phyloP scores from a whole-genome alignment of 108 stramenopile species.

The Discostella pseudostelligera region DNA sequence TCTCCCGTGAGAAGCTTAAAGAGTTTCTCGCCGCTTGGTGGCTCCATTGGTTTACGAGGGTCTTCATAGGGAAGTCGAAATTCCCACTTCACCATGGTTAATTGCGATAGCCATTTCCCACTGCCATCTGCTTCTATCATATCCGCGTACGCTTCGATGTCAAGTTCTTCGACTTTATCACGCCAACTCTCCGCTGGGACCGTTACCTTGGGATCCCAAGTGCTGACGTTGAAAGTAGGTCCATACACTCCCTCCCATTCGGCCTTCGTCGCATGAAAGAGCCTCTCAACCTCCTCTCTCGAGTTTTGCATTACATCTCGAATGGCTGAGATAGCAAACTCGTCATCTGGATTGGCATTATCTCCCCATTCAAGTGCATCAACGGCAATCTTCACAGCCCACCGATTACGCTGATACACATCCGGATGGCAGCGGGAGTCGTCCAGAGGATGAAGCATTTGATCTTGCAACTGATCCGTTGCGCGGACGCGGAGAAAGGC shows the following conservation, averaged over 20 bases:
- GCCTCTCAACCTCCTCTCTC: slow-evolving; percentile 65
- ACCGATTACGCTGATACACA: slow-evolving; percentile 77
- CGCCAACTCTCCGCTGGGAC: slow-evolving; percentile 79
- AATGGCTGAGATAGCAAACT: slow-evolving; percentile 68
- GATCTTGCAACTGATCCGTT: slow-evolving; percentile 55
- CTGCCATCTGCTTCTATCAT: slow-evolving; percentile 72
- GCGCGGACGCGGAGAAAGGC: slow-evolving; percentile 83
- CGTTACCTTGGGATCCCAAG: slow-evolving; percentile 75
- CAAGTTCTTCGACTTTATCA: slow-evolving; percentile 87
- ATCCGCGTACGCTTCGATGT: slow-evolving; percentile 80
- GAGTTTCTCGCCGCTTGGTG: slow-evolving; percentile 64
- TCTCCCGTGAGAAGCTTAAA: slow-evolving; percentile 89
- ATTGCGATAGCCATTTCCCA: slow-evolving; percentile 77
- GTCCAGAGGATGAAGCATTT: slow-evolving; percentile 83
- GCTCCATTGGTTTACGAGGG: slow-evolving; percentile 83
- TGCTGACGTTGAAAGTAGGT: slow-evolving; percentile 64
- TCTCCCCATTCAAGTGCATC: slow-evolving; percentile 81
- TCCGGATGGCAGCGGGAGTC: slow-evolving; percentile 90
- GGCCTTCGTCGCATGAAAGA: slow-evolving; percentile 70
- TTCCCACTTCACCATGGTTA: slow-evolving; percentile 92
- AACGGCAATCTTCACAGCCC: slow-evolving; percentile 84
- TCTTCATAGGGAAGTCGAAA: slow-evolving; percentile 85
- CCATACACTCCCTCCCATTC: slow-evolving; percentile 84
- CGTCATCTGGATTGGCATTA: slow-evolving; percentile 38
- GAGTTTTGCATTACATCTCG: slow-evolving; percentile 85